phyloP scores from a whole-genome alignment of 2,329 filamentous ascomycete species.

The Xylaria sp. region DNA sequence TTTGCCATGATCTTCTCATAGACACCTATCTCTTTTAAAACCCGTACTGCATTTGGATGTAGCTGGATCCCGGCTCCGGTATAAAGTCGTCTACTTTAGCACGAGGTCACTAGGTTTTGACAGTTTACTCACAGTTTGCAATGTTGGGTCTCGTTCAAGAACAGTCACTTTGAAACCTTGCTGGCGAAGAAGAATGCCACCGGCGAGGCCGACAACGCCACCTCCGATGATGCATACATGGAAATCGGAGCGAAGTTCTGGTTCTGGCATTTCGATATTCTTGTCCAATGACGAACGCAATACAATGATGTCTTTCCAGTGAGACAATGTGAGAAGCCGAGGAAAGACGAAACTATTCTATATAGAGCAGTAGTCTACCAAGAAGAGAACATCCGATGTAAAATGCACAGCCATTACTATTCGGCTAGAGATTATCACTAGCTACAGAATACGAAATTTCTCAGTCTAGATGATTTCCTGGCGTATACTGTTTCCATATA shows the following conservation, averaged over 20 bases:
- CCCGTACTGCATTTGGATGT: conserved; percentile 41
- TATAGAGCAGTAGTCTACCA: not conserved
- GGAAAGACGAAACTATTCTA: not conserved
- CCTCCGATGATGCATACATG: conserved; percentile 41
- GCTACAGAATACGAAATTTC: not conserved
- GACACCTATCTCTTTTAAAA: conserved; percentile 39
- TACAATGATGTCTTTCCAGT: not conserved
- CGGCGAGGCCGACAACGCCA: conserved; percentile 39
- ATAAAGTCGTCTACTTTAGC: conserved; percentile 23
- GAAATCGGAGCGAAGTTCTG: conserved; percentile 24
- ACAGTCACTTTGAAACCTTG: conserved; percentile 41
- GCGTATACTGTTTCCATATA: not conserved
- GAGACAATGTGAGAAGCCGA: not conserved
- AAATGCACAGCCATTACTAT: not conserved
- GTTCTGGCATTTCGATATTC: conserved; percentile 8
- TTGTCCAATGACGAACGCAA: not conserved
- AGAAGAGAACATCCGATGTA: not conserved
- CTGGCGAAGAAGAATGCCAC: conserved; percentile 39
- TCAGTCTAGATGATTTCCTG: not conserved
- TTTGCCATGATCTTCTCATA: conserved; percentile 37
- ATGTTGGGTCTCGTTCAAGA: conserved; percentile 35
- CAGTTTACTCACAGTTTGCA: conserved; percentile 36
- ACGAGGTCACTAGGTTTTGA: not conserved
- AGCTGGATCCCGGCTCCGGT: conserved; percentile 42
- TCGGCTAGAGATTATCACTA: not conserved